Base-by-base conservation (phyloP, 352 stramenopile genomes). In the Globisporangium irregulare region DNA sequence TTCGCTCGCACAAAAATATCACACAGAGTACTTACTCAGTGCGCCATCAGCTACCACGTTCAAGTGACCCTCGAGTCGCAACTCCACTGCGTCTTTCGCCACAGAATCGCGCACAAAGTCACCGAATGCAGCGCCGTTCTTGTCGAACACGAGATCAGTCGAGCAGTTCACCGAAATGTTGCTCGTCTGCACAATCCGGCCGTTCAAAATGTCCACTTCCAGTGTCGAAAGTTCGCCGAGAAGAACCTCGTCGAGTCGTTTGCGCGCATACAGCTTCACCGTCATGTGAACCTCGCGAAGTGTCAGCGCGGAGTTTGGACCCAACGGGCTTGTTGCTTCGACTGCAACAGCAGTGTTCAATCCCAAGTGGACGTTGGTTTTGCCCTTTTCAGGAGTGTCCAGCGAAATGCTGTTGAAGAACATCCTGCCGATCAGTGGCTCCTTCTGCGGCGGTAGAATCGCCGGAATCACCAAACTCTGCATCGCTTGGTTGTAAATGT, bases 401-500 rank as follows among this genome's bases (percentile, higher is more conserved):
- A 94, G 64, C 1, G 70, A 70, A 34, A 94, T 90, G 3, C 72
- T 73, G 9, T 86, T 54, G 60, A 94, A 89, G 51, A 89, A 91
- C 73, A 92, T 81, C 36, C 76, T 72, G 20, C 77, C 84, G 9
- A 94, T 64, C 15, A 94, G 54, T 5, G 82, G 77, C 4, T 90
- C 76, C 65, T 80, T 82, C 27, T 87, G 82, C 2, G 86, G 84
- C 9, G 86, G 84, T 12, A 94, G 62, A 6, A 67, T 55, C 25
- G 78, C 85, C n/a, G 79, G 69, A 53, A 94, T 94, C n/a, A 64
- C 72, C 50, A 94, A 68, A 56, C 84, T 88, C 50, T 82, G 79
- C 82, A 94, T 92, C 22, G 86, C 84, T 32, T 74, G 64, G 57
- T 94, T 89, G 72, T 83, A 94, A 38, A 94, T 76, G 2, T 84